Base-by-base conservation (phyloP, 257 asterid species). In the Salvia rosmarinus region DNA sequence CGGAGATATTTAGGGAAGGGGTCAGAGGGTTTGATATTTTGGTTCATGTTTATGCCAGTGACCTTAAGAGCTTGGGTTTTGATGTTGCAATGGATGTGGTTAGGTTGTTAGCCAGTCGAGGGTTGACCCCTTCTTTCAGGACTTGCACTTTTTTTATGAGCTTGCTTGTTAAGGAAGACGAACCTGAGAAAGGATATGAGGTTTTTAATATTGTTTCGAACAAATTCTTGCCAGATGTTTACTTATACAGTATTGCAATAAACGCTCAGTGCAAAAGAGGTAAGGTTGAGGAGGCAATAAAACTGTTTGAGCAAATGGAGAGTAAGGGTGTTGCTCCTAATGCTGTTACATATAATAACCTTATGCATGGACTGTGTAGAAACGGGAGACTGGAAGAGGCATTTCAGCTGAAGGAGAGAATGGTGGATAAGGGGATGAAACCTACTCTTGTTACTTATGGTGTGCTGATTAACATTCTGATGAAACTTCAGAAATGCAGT, bases 241-340 rank as follows among this genome's bases (percentile, higher is more conserved):
- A 78, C 82, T 67, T 89, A 77, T 92, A 83, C 67, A 88, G 88
- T 77, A 87, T 85, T 28, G 92, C 91, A 6, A 85, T 92, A 63
- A 80, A 82, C 66, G 95, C 94, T 5, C 83, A 83, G 63, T 87
- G 96, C 77, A 90, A 81, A 82, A 87, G 87, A 39, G 88, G 95
- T 68, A 79, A 64, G 79, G 71, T 84, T 20, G 82, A 86, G 39
- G 90, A 87, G 46, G 97, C 96, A 10, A 61, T 68, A 44, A 64
- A 25, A 69, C 76, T 92, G 83, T 85, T 92, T 82, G 57, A 74
- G 67, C 66, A 80, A 78, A 92, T 92, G 96, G 86, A 83, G 75
- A 69, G 78, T 54, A 63, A 35, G 67, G 90, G 91, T 32, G 83
- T 88, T 66, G 75, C 81, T 60, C n/a, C 97, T 2, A 90, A 86